Evolutionary conservation across 768 basidiomycete species (phyloP).

Genomic region (Pleurotus platypus): DNA sequence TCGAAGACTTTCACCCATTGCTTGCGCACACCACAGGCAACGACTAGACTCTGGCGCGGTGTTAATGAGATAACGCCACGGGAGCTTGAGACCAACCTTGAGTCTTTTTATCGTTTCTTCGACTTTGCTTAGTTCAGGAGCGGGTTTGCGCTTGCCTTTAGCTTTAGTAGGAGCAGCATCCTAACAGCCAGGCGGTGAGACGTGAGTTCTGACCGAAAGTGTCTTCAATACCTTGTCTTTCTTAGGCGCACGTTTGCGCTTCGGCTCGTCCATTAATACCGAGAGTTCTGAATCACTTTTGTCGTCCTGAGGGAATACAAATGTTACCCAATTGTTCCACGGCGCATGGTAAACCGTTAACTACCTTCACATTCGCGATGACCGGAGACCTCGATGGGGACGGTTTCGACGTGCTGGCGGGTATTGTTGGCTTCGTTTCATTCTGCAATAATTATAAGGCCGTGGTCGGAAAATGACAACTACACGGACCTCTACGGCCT

Average conservation of each 20-base stretch:
- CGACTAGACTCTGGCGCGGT: constrained; percentile 53
- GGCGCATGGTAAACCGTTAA: too few species aligned
- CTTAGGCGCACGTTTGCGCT: constrained; percentile 36
- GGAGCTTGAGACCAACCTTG: constrained; percentile 45
- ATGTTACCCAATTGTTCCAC: too few species aligned
- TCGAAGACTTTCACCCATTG: constrained; percentile 74
- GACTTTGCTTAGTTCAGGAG: constrained; percentile 43
- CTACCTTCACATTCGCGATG: too few species aligned
- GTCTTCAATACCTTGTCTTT: constrained; percentile 27
- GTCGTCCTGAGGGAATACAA: constrained; percentile 3
- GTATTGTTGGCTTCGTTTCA: too few species aligned
- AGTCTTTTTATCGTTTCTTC: constrained; percentile 74
- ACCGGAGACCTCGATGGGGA: background rate
- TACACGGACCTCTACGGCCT: too few species aligned
- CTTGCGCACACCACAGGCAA: constrained; percentile 76
- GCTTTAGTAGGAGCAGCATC: constrained; percentile 15
- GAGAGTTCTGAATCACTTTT: constrained; percentile 62
- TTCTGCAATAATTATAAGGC: too few species aligned
- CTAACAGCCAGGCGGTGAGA: background rate
- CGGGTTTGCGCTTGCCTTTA: constrained; percentile 28
- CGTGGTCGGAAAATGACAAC: too few species aligned
- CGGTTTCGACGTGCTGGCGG: background rate
- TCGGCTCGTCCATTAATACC: constrained; percentile 55
- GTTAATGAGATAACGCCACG: background rate
- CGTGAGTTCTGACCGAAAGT: background rate